phyloP scores from a whole-genome alignment of 495 filamentous ascomycete species.

The Lophiostoma macrostomum region DNA sequence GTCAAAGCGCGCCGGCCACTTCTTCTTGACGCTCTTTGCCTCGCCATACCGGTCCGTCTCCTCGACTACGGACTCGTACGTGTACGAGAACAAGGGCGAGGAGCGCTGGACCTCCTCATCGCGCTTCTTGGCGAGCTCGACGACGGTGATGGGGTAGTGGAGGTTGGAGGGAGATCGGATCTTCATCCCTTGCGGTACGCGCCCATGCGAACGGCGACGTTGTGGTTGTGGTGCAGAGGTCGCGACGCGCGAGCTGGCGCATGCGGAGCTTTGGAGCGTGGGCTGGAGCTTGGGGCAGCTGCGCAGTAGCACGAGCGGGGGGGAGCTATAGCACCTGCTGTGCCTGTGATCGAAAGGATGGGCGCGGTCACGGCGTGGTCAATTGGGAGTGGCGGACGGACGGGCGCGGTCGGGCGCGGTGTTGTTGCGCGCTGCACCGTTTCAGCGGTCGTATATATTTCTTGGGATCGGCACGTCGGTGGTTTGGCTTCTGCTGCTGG shows the following conservation, averaged over 20 bases:
- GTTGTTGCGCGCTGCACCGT: too few relatives aligned
- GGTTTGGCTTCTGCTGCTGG: too few relatives aligned
- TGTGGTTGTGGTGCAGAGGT: conserved; percentile 4
- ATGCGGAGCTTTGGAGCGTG: too few relatives aligned
- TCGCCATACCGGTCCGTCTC: conserved; percentile 71
- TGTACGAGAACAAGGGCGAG: conserved; percentile 77
- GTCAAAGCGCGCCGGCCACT: conserved; percentile 72
- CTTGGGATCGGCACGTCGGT: too few relatives aligned
- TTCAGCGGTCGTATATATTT: too few relatives aligned
- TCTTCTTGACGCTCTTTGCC: conserved; percentile 63
- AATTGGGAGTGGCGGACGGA: too few relatives aligned
- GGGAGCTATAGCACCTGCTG: too few relatives aligned
- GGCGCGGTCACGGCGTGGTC: too few relatives aligned
- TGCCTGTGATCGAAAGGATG: too few relatives aligned
- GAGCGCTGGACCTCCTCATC: conserved; percentile 71
- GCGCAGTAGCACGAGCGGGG: neutral
- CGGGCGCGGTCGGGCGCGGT: too few relatives aligned
- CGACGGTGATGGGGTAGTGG: conserved; percentile 94
- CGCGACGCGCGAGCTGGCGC: conserved; percentile 26
- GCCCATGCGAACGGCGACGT: conserved; percentile 24
- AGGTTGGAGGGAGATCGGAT: conserved; percentile 56
- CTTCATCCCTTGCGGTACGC: conserved; percentile 40
- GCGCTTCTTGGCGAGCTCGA: conserved; percentile 71
- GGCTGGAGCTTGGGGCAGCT: too few relatives aligned
- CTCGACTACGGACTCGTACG: conserved; percentile 70